Conservation (phyloP, 116 monocot species). For the Phalaenopsis hybrid region DNA sequence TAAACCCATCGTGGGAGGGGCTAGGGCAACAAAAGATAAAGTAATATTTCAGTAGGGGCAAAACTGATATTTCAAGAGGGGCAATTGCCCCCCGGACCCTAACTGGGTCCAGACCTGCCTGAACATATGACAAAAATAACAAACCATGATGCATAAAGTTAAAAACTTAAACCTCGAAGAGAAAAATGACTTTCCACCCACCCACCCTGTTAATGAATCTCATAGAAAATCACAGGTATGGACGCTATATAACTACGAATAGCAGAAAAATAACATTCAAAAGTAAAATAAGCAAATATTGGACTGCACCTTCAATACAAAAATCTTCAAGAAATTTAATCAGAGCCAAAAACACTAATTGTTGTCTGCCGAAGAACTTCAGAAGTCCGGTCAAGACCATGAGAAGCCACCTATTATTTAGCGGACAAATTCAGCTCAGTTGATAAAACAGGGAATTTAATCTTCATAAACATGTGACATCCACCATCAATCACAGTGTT, state of each 20-base stretch:
- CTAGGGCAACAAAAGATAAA: too few relatives aligned
- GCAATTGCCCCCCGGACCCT: too few relatives aligned
- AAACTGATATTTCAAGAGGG: too few relatives aligned
- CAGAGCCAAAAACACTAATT: conserved; percentile 33
- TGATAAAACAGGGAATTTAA: not conserved
- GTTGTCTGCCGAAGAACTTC: conserved; percentile 68
- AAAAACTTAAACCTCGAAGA: not conserved
- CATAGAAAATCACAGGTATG: not conserved
- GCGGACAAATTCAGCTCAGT: not conserved
- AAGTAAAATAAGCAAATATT: conserved; percentile 1
- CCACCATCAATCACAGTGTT: not conserved
- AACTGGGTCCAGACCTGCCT: too few relatives aligned
- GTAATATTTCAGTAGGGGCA: too few relatives aligned
- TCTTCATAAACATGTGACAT: not conserved
- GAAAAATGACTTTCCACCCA: not conserved
- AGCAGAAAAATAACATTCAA: conserved; percentile 1
- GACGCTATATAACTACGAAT: not conserved
- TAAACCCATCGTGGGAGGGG: too few relatives aligned
- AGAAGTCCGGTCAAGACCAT: conserved; percentile 59
- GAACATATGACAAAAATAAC: too few relatives aligned
- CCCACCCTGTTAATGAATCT: not conserved
- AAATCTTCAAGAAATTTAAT: conserved; percentile 12
- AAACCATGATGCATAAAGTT: not conserved
- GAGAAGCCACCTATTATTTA: conserved; percentile 56
- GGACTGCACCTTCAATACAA: not conserved